Evolutionary conservation across 2,329 filamentous ascomycete genomes (phyloP).

Genomic region (Penicillium sp.): DNA sequence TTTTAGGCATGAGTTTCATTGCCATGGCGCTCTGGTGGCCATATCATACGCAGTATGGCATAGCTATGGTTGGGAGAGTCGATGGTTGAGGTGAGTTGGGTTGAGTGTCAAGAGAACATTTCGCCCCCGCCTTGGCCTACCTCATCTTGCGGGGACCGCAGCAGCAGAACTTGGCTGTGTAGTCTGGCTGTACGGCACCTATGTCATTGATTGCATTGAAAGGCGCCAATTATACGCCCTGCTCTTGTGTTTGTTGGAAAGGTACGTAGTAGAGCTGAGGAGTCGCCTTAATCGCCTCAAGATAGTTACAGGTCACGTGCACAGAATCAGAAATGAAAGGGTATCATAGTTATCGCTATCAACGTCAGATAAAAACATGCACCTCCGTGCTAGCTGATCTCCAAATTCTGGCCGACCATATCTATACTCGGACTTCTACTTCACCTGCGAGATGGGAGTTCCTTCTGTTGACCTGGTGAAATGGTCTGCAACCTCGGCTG

Average conservation of each 20-base stretch:
- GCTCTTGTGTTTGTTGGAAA: background rate
- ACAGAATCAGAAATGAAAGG: background rate
- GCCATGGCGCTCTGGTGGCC: background rate
- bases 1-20: background rate
- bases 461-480: background rate
- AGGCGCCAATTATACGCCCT: background rate
- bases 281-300: background rate
- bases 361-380: background rate
- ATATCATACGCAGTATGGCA: background rate
- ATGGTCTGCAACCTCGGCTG: background rate
- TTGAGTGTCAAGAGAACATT: background rate
- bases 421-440: background rate
- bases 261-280: no score
- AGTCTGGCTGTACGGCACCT: background rate
- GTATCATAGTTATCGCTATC: background rate
- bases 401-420: background rate
- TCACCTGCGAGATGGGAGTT: background rate
- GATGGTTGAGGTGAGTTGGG: background rate
- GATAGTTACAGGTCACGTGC: background rate
- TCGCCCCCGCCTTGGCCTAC: background rate
- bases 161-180: no score
- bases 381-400: background rate
- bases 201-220: background rate
- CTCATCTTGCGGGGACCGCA: background rate
- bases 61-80: background rate